phyloP scores from a whole-genome alignment of 352 stramenopile species.

The Pythium monospermum region DNA sequence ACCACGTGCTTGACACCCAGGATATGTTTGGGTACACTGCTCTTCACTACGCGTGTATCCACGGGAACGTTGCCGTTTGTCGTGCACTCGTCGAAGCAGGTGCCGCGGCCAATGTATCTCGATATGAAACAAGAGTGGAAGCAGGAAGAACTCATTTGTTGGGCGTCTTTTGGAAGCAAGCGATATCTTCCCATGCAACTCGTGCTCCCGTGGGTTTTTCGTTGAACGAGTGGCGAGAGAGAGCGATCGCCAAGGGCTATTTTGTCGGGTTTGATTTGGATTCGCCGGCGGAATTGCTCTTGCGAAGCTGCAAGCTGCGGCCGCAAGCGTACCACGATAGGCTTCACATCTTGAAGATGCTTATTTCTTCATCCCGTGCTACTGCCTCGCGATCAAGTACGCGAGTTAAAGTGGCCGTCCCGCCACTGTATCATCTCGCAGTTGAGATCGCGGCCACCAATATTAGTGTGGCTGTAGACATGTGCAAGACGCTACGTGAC shows the following conservation, averaged over 20 bases:
- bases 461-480: slow-evolving; percentile 45
- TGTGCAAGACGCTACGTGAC: slow-evolving; percentile 35
- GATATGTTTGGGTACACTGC: slow-evolving; percentile 49
- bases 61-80: slow-evolving; percentile 26
- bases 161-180: slow-evolving; percentile 32
- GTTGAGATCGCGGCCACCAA: slow-evolving; percentile 35
- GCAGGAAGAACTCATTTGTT: slow-evolving; percentile 17
- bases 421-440: slow-evolving; percentile 46
- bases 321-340: slow-evolving; percentile 4
- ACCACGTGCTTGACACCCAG: slow-evolving; percentile 28
- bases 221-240: neutral
- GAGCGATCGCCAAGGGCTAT: neutral
- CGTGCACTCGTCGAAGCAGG: slow-evolving; percentile 27
- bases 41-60: slow-evolving; percentile 49
- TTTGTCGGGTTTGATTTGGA: slow-evolving; percentile 22
- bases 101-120: slow-evolving; percentile 27
- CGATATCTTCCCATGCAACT: too few relatives aligned
- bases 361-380: slow-evolving; percentile 4
- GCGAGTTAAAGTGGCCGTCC: slow-evolving; percentile 18
- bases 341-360: slow-evolving; percentile 16
- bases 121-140: slow-evolving; percentile 23
- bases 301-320: slow-evolving; percentile 17
- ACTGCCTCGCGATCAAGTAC: too few relatives aligned
- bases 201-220: slow-evolving; percentile 14
- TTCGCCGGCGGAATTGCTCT: slow-evolving; percentile 20